Evolutionary conservation across 805 yeast genomes (phyloP).

Genomic region (Candida sonorensis): DNA sequence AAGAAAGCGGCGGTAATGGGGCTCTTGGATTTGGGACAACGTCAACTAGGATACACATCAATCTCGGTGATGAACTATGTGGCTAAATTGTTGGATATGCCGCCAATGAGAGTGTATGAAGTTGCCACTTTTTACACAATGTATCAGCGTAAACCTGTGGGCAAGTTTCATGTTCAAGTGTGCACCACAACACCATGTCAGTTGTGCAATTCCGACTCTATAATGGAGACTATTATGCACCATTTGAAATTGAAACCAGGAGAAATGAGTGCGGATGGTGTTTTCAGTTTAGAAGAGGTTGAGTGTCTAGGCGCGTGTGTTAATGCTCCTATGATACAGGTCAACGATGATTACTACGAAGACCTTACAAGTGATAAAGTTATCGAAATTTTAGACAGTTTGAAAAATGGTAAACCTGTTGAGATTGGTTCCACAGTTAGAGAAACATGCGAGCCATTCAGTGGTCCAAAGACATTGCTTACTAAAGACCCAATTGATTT

Average conservation of each 20-base stretch:
- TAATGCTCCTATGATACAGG: constrained; percentile 82
- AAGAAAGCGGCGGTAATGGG: constrained; percentile 90
- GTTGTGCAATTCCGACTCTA: constrained; percentile 74
- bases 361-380: constrained; percentile 69
- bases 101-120: constrained; percentile 91
- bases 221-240: constrained; percentile 60
- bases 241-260: constrained; percentile 66
- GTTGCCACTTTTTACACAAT: constrained; percentile 90
- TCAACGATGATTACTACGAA: constrained; percentile 78
- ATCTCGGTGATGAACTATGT: constrained; percentile 87
- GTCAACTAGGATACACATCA: constrained; percentile 81
- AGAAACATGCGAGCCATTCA: constrained; percentile 68
- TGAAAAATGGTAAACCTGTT: constrained; percentile 57
- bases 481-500: constrained; percentile 62
- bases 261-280: constrained; percentile 66
- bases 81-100: constrained; percentile 77
- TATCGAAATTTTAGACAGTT: constrained; percentile 50
- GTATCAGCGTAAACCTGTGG: constrained; percentile 84
- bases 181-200: constrained; percentile 91
- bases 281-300: constrained; percentile 79
- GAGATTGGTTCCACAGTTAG: constrained; percentile 63
- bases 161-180: constrained; percentile 75
- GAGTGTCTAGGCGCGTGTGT: constrained; percentile 92
- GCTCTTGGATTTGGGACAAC: constrained; percentile 76
- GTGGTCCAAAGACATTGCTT: constrained; percentile 59